phyloP scores from a whole-genome alignment of 2,329 filamentous ascomycete species.

The Ascochyta rabiei region DNA sequence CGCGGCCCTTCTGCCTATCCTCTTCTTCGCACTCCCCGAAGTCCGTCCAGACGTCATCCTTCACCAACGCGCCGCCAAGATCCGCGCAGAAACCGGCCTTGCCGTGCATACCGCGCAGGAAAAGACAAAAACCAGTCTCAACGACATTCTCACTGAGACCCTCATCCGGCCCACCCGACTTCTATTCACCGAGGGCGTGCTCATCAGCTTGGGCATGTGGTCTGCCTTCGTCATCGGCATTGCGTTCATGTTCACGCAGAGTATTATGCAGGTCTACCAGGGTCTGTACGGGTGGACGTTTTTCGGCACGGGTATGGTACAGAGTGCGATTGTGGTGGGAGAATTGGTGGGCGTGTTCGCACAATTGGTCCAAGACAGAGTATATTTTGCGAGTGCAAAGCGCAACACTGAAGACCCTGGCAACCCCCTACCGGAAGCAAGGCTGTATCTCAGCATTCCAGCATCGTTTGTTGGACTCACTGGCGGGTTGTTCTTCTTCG shows the following conservation, averaged over 20 bases:
- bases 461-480: constrained; percentile 55
- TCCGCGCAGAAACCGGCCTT: constrained; percentile 39
- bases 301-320: constrained; percentile 54
- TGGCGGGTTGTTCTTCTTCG: constrained; percentile 59
- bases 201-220: constrained; percentile 57
- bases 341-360: constrained; percentile 51
- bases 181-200: constrained; percentile 57
- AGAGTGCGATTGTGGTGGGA: constrained; percentile 54
- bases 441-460: constrained; percentile 53
- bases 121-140: constrained; percentile 37
- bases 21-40: constrained; percentile 54
- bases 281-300: constrained; percentile 49
- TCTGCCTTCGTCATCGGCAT: constrained; percentile 56
- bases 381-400: constrained; percentile 52
- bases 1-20: constrained; percentile 49
- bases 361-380: constrained; percentile 44
- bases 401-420: constrained; percentile 49
- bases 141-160: constrained; percentile 44
- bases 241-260: constrained; percentile 59
- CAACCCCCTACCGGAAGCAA: constrained; percentile 53
- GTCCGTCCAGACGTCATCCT: constrained; percentile 57
- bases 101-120: constrained; percentile 45
- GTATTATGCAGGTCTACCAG: constrained; percentile 52
- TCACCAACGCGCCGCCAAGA: constrained; percentile 39
- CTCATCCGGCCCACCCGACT: constrained; percentile 49